Base-by-base conservation (phyloP, 352 stramenopile species). In the Phytopythium ostracodes region DNA sequence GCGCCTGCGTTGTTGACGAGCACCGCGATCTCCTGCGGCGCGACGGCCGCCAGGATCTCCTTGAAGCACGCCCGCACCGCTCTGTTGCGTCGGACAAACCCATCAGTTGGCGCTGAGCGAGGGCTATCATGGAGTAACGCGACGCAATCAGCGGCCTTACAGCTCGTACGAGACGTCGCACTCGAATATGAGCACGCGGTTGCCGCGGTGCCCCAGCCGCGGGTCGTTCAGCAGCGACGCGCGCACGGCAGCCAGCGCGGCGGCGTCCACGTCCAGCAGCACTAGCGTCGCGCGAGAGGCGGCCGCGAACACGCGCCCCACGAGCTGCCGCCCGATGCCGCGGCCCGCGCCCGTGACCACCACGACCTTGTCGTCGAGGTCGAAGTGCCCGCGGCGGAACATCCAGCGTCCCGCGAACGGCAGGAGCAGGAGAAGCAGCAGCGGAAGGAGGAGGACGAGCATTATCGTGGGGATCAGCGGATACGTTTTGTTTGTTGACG, bases 81-180 rank as follows among this genome's bases (percentile, higher is more conserved):
- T 43, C 77, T 87, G 51, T 31, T 40, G 47, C 3, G n/a, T n/a
- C 2, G 52, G 15, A 33, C 27, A 14, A n/a, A n/a, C 56, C 2
- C 24, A 4, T 35, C 18, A 6, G 25, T 40, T n/a, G 42, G 25
- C 25, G n/a, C 47, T 33, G 3, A 33, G n/a, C 7, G 29, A 33
- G 4, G 29, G 29, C 29, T 7, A 33, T 33, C 29, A 33, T 33
- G 29, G 7, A 33, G 29, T 33, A 8, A 33, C 29, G 29, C 29
- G 29, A 3, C 4, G 29, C 7, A n/a, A n/a, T 0, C 18, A 24
- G 42, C 42, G 24, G 35, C 7, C 65, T 72, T 15, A 92, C 85
- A 44, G 51, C 52, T 89, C 59, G 22, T 92, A 75, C 9, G 79
- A 73, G 20, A 94, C 76, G 59, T 92, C 72, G 67, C 85, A 94